These are phyloP conservation scores for Citrus glauca DNA, from an alignment of 345 rosid species.

Conservation along the genomic window DNA sequence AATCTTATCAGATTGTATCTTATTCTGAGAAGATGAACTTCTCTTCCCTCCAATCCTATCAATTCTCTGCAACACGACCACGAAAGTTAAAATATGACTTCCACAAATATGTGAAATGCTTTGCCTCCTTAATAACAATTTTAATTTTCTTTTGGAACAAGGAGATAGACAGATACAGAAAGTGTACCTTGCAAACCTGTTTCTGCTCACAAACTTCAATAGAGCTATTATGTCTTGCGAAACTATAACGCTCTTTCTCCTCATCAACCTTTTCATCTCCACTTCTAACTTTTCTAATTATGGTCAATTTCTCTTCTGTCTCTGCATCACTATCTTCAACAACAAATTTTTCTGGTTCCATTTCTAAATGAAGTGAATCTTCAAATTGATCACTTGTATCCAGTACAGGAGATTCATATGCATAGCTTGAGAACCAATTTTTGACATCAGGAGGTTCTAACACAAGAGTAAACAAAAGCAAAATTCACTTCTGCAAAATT, in stretches of 20 bases:
- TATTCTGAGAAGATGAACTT: neutral
- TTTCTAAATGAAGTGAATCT: conserved; percentile 11
- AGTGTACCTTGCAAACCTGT: conserved; percentile 17
- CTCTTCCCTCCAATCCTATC: neutral
- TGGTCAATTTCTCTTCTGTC: conserved; percentile 11
- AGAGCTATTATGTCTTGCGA: conserved; percentile 4
- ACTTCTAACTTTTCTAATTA: conserved; percentile 12
- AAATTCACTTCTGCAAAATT: neutral
- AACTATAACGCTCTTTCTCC: conserved; percentile 16
- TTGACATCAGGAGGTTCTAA: conserved; percentile 58
- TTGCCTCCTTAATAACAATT: neutral
- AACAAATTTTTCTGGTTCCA: conserved; percentile 14
- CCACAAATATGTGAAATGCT: neutral
- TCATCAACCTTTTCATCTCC: conserved; percentile 16
- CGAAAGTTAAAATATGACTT: neutral
- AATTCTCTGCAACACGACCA: conserved; percentile 20
- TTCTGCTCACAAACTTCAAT: conserved; percentile 6
- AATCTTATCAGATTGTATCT: conserved; percentile 2
- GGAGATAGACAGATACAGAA: neutral
- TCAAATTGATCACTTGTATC: conserved; percentile 19
- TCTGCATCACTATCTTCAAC: conserved; percentile 30
- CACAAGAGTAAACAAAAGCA: conserved; percentile 1
- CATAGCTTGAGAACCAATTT: conserved; percentile 57
- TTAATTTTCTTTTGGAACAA: neutral
- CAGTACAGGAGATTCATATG: conserved; percentile 39